These are phyloP conservation scores for Botrytis aclada DNA, from an alignment of 2,329 filamentous ascomycete genomes.

Conservation along the genomic window DNA sequence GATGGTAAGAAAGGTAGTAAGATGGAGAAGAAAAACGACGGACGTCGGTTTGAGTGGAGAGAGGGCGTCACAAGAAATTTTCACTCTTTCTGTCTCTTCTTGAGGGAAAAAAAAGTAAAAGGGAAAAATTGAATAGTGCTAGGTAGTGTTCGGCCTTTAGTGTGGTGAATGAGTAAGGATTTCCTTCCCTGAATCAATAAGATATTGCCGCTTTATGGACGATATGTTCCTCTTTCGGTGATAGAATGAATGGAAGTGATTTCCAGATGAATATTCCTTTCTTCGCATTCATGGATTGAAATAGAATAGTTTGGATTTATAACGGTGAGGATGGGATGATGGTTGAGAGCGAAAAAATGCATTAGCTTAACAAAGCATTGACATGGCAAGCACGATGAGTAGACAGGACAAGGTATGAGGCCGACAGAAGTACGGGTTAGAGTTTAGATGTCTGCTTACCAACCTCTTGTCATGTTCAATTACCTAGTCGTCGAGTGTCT, in stretches of 20 bases:
- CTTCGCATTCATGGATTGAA: slow-evolving; percentile 7
- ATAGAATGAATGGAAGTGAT: neutral
- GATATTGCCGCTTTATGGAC: slow-evolving; percentile 2
- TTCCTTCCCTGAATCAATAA: slow-evolving; percentile 7
- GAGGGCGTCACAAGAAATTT: slow-evolving; percentile 9
- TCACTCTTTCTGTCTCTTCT: neutral
- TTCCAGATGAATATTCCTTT: neutral
- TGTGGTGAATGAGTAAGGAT: slow-evolving; percentile 16
- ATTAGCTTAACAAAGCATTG: neutral
- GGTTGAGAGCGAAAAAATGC: neutral
- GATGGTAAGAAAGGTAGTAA: slow-evolving; percentile 6
- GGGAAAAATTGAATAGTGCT: slow-evolving; percentile 10
- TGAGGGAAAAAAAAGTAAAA: slow-evolving; percentile 9
- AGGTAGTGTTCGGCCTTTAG: slow-evolving; percentile 6
- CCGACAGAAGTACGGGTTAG: neutral
- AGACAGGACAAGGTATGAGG: neutral
- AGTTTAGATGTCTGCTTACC: neutral
- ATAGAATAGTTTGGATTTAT: neutral
- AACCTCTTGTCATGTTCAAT: neutral
- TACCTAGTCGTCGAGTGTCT: neutral
- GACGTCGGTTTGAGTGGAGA: slow-evolving; percentile 12
- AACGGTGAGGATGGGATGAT: slow-evolving; percentile 2
- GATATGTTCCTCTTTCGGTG: neutral
- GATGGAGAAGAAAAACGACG: neutral
- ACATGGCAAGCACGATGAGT: neutral